A percentile compares a stretch with the other conserved stretches of the same genome.
These are phyloP conservation scores for Physaria fendleri DNA, from an alignment of 345 rosid species.

Conservation along the genomic window DNA sequence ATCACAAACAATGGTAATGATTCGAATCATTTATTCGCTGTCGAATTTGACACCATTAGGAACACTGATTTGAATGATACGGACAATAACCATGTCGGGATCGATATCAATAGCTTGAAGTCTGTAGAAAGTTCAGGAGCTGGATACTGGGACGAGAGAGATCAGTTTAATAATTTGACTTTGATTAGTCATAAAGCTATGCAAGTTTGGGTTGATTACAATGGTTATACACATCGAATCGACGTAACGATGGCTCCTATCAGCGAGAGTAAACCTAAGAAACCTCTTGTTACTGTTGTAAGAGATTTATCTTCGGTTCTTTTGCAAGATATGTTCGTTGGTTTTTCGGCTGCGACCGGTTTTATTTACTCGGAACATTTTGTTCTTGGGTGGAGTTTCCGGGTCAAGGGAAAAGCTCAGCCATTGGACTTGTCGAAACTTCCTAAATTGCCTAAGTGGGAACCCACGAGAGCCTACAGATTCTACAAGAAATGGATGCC, in stretches of 20 bases:
- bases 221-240: conserved; percentile 34
- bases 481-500: conserved; percentile 33
- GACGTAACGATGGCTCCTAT: conserved; percentile 49
- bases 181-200: conserved; percentile 41
- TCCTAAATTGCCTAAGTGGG: conserved; percentile 37
- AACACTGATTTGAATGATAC: conserved; percentile 17
- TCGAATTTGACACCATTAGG: conserved; percentile 41
- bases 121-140: conserved; percentile 27
- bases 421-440: conserved; percentile 36
- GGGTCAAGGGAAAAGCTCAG: conserved; percentile 35
- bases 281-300: conserved; percentile 36
- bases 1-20: conserved; percentile 12
- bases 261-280: conserved; percentile 26
- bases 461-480: conserved; percentile 8
- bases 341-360: conserved; percentile 53
- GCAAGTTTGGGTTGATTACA: conserved; percentile 73
- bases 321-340: conserved; percentile 38
- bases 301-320: conserved; percentile 37
- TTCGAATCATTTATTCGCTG: conserved; percentile 38
- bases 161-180: conserved; percentile 29
- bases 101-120: conserved; percentile 31
- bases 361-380: conserved; percentile 26
- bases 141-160: conserved; percentile 16
- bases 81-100: conserved; percentile 43
- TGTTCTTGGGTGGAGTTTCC: conserved; percentile 59